Conservation (phyloP, 441 rosid genomes). For the Daphne laureola region DNA sequence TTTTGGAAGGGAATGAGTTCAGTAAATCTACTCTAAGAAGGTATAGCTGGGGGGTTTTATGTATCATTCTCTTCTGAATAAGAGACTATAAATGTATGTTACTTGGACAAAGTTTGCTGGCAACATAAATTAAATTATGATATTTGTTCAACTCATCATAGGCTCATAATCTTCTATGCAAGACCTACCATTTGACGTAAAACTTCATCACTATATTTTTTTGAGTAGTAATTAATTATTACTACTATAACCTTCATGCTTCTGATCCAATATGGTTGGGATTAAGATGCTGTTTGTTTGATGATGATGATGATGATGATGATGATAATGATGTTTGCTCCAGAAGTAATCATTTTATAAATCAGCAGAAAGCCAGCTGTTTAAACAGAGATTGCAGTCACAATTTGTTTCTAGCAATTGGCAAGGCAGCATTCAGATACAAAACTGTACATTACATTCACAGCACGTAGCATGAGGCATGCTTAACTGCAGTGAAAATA, state of each 20-base stretch:
- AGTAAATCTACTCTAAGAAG: constrained; percentile 8
- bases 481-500: not conserved
- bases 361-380: not conserved
- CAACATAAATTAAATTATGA: not conserved
- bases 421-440: not conserved
- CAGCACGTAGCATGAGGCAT: constrained; percentile 17
- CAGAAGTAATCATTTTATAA: not conserved
- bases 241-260: no score
- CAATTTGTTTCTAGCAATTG: no score
- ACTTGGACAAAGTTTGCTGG: not conserved
- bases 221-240: no score
- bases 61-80: constrained; percentile 7
- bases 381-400: no score
- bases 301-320: no score
- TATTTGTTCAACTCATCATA: no score
- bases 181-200: no score
- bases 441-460: not conserved
- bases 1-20: constrained; percentile 13
- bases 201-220: no score
- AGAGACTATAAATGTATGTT: constrained; percentile 4
- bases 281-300: no score
- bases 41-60: not conserved
- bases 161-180: no score
- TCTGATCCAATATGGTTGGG: no score
- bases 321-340: not conserved